Percentiles rank a stretch among this genome's conserved stretches.
Conservation (phyloP, 2,329 filamentous ascomycete species). For the Colletotrichum navitas region DNA sequence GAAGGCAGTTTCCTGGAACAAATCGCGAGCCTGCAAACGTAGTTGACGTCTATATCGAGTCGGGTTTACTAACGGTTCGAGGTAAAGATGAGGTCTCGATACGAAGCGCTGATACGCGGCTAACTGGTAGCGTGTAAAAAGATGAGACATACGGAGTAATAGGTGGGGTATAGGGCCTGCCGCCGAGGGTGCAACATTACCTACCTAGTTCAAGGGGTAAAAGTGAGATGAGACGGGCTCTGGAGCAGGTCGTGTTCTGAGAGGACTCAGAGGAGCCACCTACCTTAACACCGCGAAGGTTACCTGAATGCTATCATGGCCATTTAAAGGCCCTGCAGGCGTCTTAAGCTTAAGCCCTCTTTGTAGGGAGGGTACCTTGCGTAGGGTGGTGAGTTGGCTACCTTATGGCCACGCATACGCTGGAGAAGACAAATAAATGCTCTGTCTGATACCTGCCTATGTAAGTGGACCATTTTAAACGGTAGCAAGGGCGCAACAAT, state of each 20-base stretch:
- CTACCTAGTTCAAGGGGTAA: too few species aligned
- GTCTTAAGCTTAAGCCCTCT: not conserved
- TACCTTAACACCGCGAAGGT: too few species aligned
- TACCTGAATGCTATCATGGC: too few species aligned
- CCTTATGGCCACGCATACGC: not conserved
- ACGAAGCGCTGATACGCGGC: conserved; percentile 9
- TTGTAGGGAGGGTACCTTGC: not conserved
- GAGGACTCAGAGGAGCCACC: too few species aligned
- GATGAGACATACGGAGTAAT: not conserved
- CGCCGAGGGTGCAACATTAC: not conserved
- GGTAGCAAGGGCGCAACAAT: not conserved
- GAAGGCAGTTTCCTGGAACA: not conserved
- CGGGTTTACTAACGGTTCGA: not conserved
- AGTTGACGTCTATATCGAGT: not conserved
- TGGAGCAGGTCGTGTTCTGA: not conserved
- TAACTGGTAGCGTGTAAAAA: not conserved
- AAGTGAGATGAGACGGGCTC: not conserved
- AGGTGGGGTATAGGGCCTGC: not conserved
- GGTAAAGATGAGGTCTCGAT: not conserved
- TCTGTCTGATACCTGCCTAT: too few species aligned
- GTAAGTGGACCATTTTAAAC: too few species aligned
- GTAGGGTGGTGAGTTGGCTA: not conserved
- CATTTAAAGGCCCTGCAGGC: not conserved
- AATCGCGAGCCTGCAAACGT: not conserved
- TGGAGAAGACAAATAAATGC: not conserved